These are phyloP conservation scores for Emergomyces orientalis DNA, from an alignment of 2,329 filamentous ascomycete species.

Conservation along the genomic window DNA sequence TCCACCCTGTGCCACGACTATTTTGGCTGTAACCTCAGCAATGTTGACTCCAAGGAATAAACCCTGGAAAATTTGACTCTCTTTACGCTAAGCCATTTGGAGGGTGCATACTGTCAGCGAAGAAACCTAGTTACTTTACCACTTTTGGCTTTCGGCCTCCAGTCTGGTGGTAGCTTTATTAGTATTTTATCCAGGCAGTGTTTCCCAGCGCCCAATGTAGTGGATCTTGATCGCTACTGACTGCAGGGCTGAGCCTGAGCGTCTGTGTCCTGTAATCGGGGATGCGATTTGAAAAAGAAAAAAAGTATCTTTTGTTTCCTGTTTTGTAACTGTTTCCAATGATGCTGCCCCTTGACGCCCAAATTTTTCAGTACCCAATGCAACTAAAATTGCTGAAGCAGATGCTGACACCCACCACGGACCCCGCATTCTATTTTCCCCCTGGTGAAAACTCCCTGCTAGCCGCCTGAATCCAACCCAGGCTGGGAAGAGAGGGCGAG, in stretches of 20 bases:
- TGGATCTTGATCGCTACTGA: neutral
- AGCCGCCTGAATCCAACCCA: neutral
- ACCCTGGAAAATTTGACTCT: neutral
- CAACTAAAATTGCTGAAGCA: neutral
- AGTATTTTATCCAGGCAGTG: neutral
- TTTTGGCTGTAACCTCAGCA: neutral
- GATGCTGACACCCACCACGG: neutral
- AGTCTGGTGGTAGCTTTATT: conserved; percentile 5
- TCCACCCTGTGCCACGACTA: neutral
- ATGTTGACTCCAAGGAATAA: too few relatives aligned
- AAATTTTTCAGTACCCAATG: neutral
- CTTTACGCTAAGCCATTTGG: neutral
- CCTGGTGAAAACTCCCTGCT: neutral
- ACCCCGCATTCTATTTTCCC: neutral
- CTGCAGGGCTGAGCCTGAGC: neutral
- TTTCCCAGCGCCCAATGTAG: neutral
- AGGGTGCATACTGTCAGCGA: neutral
- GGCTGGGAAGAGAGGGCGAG: neutral
- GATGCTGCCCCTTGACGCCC: neutral
- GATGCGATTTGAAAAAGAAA: neutral
- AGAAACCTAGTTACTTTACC: neutral
- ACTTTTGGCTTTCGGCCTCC: conserved; percentile 4
- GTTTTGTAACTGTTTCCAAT: neutral
- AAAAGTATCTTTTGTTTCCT: neutral
- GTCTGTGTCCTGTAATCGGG: neutral